phyloP scores from a whole-genome alignment of 495 filamentous ascomycete species.

The Aspergillus saccharolyticus region DNA sequence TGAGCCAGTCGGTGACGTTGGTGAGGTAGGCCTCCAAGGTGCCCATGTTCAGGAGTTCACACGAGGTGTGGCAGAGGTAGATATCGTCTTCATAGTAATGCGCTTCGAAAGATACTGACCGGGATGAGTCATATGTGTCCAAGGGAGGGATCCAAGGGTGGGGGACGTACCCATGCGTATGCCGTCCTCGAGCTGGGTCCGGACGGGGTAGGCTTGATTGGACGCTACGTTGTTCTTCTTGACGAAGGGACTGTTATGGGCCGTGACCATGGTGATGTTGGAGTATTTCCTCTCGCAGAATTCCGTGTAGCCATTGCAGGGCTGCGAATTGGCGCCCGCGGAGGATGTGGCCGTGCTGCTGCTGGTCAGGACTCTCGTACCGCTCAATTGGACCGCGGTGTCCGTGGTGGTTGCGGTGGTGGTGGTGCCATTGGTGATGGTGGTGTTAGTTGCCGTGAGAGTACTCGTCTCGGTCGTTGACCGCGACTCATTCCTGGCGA shows the following conservation, averaged over 20 bases:
- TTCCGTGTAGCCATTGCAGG: slow-evolving; percentile 82
- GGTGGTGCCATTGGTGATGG: slow-evolving; percentile 14
- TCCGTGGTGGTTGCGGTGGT: slow-evolving; percentile 36
- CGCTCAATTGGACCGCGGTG: slow-evolving; percentile 31
- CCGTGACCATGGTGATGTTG: slow-evolving; percentile 83
- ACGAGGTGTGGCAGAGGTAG: slow-evolving; percentile 69
- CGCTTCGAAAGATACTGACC: slow-evolving; percentile 71
- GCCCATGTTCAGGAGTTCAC: slow-evolving; percentile 73
- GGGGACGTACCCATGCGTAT: slow-evolving; percentile 66
- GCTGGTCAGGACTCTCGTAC: slow-evolving; percentile 40
- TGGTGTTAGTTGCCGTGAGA: slow-evolving; percentile 28
- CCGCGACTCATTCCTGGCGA: not conserved
- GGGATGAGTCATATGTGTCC: not conserved
- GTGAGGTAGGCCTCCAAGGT: slow-evolving; percentile 69
- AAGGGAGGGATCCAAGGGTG: not conserved
- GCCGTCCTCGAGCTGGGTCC: slow-evolving; percentile 76
- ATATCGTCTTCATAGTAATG: slow-evolving; percentile 61
- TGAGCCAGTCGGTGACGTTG: slow-evolving; percentile 67
- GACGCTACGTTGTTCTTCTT: slow-evolving; percentile 60
- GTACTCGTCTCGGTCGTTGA: slow-evolving; percentile 5
- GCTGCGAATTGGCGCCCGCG: slow-evolving; percentile 54
- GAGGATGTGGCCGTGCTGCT: slow-evolving; percentile 35
- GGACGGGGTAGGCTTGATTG: slow-evolving; percentile 70
- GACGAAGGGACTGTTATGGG: slow-evolving; percentile 85
- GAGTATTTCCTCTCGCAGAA: slow-evolving; percentile 77